Evolutionary conservation across 2,329 filamentous ascomycete genomes (phyloP).

Genomic region (Cladosporium sp.): DNA sequence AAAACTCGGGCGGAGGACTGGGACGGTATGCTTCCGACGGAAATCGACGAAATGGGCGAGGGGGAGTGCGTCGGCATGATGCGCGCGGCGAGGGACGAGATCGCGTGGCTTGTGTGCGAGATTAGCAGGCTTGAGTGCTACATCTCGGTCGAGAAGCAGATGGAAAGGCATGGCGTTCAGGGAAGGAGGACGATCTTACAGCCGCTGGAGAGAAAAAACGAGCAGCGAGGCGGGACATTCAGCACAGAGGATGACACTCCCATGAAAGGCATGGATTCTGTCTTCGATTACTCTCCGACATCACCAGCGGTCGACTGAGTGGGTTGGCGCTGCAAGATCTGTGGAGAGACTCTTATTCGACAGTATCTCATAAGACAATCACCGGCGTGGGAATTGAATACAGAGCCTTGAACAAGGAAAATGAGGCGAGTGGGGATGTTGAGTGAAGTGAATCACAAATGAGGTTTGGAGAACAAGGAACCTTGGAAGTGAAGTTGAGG

Average conservation of each 20-base stretch:
- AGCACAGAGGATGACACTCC: background rate
- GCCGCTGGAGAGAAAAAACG: slow-evolving; percentile 8
- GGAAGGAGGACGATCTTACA: background rate
- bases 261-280: background rate
- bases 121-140: slow-evolving; percentile 14
- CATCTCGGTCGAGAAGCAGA: slow-evolving; percentile 8
- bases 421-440: background rate
- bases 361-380: background rate
- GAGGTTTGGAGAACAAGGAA: background rate
- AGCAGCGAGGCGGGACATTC: background rate
- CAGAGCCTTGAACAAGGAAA: background rate
- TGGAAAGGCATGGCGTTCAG: background rate
- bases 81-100: slow-evolving; percentile 12
- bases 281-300: background rate
- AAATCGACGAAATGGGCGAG: background rate
- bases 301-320: background rate
- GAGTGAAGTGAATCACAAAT: background rate
- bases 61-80: background rate
- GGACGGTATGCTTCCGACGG: slow-evolving; percentile 6
- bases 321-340: background rate
- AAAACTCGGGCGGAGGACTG: slow-evolving; percentile 4
- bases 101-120: slow-evolving; percentile 3
- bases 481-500: background rate
- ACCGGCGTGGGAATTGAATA: background rate
- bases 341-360: background rate